Evolutionary conservation across 1,284 basidiomycete genomes (phyloP).

Genomic region (Lentinula novae-zelandiae): DNA sequence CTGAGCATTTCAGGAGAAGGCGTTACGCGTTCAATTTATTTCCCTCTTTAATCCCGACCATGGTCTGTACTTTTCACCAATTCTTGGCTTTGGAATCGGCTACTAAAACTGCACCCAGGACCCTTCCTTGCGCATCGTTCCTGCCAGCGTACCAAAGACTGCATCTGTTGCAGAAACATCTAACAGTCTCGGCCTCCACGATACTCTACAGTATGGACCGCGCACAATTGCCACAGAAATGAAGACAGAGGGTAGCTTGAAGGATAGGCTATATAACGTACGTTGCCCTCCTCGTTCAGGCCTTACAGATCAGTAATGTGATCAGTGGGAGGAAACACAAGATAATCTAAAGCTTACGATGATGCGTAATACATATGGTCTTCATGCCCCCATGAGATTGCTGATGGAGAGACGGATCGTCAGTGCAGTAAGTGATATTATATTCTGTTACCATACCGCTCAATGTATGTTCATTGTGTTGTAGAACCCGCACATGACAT

Average conservation of each 20-base stretch:
- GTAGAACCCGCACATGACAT: conserved; percentile 64
- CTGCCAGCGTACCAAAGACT: conserved; percentile 49
- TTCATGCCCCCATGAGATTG: conserved; percentile 84
- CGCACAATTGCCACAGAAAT: conserved; percentile 72
- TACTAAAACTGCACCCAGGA: conserved; percentile 37
- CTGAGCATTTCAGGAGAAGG: not conserved
- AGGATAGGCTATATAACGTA: conserved; percentile 68
- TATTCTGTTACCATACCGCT: not conserved
- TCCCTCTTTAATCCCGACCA: not conserved
- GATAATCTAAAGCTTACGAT: conserved; percentile 84
- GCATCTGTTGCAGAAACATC: conserved; percentile 67
- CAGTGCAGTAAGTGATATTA: conserved; percentile 52
- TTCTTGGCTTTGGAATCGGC: too few relatives aligned
- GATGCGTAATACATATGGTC: conserved; percentile 81
- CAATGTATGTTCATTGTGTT: not conserved
- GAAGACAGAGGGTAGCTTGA: conserved; percentile 51
- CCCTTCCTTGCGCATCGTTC: conserved; percentile 65
- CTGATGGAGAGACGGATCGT: conserved; percentile 95
- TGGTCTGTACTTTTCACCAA: not conserved
- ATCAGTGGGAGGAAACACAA: conserved; percentile 93
- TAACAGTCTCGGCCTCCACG: conserved; percentile 74
- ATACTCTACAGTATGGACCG: conserved; percentile 73
- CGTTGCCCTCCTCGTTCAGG: conserved; percentile 18
- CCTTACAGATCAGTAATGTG: conserved; percentile 7
- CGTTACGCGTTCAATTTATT: conserved; percentile 5